Base-by-base conservation (phyloP, 306 rosid species). In the Cucurbita ficifolia region DNA sequence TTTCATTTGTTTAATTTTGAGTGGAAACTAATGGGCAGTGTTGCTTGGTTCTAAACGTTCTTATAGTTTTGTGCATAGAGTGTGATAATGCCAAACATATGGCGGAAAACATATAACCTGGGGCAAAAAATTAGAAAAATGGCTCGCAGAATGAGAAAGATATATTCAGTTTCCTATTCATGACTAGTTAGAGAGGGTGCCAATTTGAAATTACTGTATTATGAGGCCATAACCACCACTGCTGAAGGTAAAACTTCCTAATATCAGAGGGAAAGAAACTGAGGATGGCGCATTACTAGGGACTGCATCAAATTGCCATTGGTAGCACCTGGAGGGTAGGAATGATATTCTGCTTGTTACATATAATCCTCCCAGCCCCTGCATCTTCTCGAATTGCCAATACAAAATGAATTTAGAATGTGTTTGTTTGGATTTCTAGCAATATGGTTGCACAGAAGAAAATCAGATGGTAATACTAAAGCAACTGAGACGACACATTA, bases 291-390 rank as follows among this genome's bases (percentile, higher is more conserved):
- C 73, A 24, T 69, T 67, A 40, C 42, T 24, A 46, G 5, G 2
- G 8, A 68, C 22, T 5, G 39, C 56, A 22, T 68, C 72, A 65
- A 46, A 68, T 68, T 24, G 21, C 42, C 56, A 68, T 68, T 13
- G 55, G 73, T 46, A 55, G 55, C 54, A 8, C 73, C 39, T 12
- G 39, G 40, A 68, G 55, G 55, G 19, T 68, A 22, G 73, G 73
- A 46, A 45, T 22, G 73, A 29, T 43, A 22, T 45, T 68, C 40
- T 68, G 54, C 39, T 68, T 68, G 73, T 45, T 22, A 45, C 45
- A 68, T 68, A 68, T 68, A 68, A 21, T 43, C 73, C 73, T 68
- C 73, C 55, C 55, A 46, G 73, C 54, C 73, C 72, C 73, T 68
- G 73, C 39, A 12, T 69, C 57, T 48, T 69, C 39, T 69, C 39